These are phyloP conservation scores for Tillandsia leiboldiana DNA, from an alignment of 176 grass and related monocot genomes.

Conservation along the genomic window DNA sequence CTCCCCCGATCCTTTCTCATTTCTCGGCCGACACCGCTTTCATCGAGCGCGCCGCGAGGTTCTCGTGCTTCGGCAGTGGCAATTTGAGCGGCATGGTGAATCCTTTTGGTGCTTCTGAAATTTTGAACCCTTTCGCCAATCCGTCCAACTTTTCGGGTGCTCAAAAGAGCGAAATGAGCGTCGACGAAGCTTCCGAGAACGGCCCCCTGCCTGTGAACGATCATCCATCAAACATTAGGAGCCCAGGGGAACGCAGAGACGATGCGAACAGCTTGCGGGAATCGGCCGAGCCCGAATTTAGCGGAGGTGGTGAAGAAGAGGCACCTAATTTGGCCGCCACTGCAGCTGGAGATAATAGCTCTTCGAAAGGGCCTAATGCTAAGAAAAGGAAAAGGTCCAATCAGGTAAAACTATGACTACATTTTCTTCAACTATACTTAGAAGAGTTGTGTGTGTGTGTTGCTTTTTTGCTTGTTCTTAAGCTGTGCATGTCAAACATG, in stretches of 20 bases:
- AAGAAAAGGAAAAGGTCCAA: conserved; percentile 49
- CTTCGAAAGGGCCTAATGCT: conserved; percentile 24
- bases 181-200: conserved; percentile 12
- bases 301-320: conserved; percentile 32
- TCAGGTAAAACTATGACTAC: conserved; percentile 36
- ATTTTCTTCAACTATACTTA: conserved; percentile 1
- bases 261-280: conserved; percentile 16
- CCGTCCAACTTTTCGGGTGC: conserved; percentile 20
- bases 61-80: conserved; percentile 46
- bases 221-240: conserved; percentile 23
- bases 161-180: conserved; percentile 21
- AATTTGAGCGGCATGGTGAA: conserved; percentile 21
- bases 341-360: conserved; percentile 43
- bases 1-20: conserved; percentile 35
- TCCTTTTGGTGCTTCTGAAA: conserved; percentile 23
- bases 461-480: too few species aligned
- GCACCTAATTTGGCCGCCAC: conserved; percentile 33
- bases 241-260: conserved; percentile 19
- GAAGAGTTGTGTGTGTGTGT: not conserved
- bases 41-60: conserved; percentile 63
- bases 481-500: not conserved
- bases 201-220: not conserved
- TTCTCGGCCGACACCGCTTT: conserved; percentile 73
- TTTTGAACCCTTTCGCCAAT: conserved; percentile 28
- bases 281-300: conserved; percentile 32